Evolutionary conservation across 1,284 basidiomycete genomes (phyloP), one percentile per base, ranked within the genome.

Genomic region (Hemileia vastatrix): DNA sequence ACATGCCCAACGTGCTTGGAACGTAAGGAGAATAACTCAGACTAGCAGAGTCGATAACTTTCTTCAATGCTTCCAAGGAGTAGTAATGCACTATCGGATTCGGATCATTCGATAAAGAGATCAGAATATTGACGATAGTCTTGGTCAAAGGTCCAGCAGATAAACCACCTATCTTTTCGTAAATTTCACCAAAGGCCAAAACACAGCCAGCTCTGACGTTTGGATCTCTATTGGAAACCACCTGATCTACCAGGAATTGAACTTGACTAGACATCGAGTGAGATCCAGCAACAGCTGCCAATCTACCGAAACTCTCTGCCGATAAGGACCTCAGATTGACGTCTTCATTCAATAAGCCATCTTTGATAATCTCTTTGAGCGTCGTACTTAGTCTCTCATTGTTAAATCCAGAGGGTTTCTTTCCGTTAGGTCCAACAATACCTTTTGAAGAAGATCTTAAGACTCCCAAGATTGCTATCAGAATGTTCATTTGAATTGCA

Each of bases 71-170:
- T 54, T 84, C 84, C 63, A 97, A 80, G 1, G 94, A 86, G 82
- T 87, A 92, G 74, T 87, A 95, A 76, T 98, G 93, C 3, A 97
- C 94, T 6, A 92, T 83, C 0, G 94, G 95, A 74, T 98, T 94
- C 0, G 94, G 91, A 74, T 99, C 94, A 66, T 88, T 91, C 71
- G 87, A 85, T 27, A 99, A 82, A 1, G 93, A 96, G 84, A 95
- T 90, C 51, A 97, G 80, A 60, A 98, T 86, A 71, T 96, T 93
- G 68, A 95, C 87, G 0, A 94, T 90, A 0, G 93, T 96, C 77
- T 96, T 96, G 64, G 97, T 82, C 13, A 97, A 81, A 0, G 95
- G 91, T 0, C 90, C 90, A 4, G 92, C 93, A 4, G 89, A 88
- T 18, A 98, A 81, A 40, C 91, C 90, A 13, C 94, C 94, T 36